Evolutionary conservation across 2,329 filamentous ascomycete genomes (phyloP).

Genomic region (Apiospora sp.): DNA sequence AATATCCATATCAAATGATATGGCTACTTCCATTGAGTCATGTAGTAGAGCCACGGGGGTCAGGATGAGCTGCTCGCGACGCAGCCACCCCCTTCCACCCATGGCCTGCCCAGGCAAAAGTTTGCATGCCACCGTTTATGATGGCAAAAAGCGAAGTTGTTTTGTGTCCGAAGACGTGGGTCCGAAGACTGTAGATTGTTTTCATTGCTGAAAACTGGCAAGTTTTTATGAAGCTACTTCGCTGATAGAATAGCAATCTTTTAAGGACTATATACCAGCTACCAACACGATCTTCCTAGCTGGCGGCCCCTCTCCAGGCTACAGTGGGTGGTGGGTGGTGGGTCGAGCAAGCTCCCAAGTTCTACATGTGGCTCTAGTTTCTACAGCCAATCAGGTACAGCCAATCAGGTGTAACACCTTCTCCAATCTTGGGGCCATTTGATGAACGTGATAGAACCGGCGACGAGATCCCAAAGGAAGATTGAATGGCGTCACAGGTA

Average conservation of each 20-base stretch:
- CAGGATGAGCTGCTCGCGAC: not conserved
- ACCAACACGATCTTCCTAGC: not conserved
- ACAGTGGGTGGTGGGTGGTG: not conserved
- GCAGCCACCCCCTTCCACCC: too few relatives aligned
- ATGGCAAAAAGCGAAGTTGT: constrained; percentile 13
- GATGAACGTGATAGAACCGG: not conserved
- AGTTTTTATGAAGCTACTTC: not conserved
- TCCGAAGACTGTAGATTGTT: not conserved
- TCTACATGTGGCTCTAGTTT: not conserved
- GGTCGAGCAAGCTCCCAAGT: not conserved
- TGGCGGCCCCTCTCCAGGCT: not conserved
- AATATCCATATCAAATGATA: not conserved
- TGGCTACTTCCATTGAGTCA: not conserved
- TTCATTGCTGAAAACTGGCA: not conserved
- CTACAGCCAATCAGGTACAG: constrained; percentile 2
- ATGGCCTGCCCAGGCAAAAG: too few relatives aligned
- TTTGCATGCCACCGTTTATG: too few relatives aligned
- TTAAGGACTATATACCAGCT: not conserved
- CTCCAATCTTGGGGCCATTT: not conserved
- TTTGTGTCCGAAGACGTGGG: not conserved
- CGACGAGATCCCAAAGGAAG: not conserved
- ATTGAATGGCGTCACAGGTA: not conserved
- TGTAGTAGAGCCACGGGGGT: not conserved
- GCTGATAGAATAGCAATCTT: not conserved
- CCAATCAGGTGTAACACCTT: constrained; percentile 21